phyloP scores from a whole-genome alignment of 495 filamentous ascomycete genomes.

The Podospora fimiseda region DNA sequence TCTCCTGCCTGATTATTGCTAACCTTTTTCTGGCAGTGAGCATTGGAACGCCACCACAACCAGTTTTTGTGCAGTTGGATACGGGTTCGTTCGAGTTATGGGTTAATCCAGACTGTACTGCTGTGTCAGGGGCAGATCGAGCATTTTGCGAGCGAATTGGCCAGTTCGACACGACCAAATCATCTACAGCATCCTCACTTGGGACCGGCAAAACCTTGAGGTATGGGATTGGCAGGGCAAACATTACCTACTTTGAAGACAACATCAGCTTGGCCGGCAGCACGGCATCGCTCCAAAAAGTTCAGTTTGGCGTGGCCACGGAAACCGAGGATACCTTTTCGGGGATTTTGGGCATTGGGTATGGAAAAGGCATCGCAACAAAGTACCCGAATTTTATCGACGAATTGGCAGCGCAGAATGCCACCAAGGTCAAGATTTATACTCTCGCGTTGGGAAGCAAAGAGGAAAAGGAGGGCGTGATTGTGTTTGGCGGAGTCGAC shows the following conservation, averaged over 20 bases:
- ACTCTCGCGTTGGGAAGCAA: constrained; percentile 44
- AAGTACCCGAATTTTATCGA: constrained; percentile 43
- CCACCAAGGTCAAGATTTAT: constrained; percentile 40
- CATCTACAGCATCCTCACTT: constrained; percentile 28
- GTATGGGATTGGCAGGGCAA: constrained; percentile 42
- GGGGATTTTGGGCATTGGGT: constrained; percentile 44
- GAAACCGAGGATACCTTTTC: constrained; percentile 36
- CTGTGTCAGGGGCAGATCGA: constrained; percentile 29
- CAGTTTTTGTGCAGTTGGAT: constrained; percentile 43
- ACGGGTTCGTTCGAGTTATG: constrained; percentile 47
- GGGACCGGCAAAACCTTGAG: constrained; percentile 30
- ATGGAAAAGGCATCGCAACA: constrained; percentile 35
- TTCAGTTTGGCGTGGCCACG: constrained; percentile 43
- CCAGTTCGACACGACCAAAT: constrained; percentile 32
- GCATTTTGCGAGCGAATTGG: constrained; percentile 39
- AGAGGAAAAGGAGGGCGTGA: constrained; percentile 54
- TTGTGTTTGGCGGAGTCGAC: constrained; percentile 91
- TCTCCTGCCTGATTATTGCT: constrained; percentile 16
- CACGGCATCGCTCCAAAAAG: constrained; percentile 25
- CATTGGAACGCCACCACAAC: constrained; percentile 42
- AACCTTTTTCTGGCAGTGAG: constrained; percentile 27
- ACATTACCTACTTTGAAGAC: constrained; percentile 41
- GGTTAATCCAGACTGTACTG: constrained; percentile 44
- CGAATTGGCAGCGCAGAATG: constrained; percentile 34
- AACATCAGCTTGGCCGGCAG: constrained; percentile 35